These are phyloP conservation scores for Gossypium trilobum DNA, from an alignment of 441 rosid species.

Conservation along the genomic window DNA sequence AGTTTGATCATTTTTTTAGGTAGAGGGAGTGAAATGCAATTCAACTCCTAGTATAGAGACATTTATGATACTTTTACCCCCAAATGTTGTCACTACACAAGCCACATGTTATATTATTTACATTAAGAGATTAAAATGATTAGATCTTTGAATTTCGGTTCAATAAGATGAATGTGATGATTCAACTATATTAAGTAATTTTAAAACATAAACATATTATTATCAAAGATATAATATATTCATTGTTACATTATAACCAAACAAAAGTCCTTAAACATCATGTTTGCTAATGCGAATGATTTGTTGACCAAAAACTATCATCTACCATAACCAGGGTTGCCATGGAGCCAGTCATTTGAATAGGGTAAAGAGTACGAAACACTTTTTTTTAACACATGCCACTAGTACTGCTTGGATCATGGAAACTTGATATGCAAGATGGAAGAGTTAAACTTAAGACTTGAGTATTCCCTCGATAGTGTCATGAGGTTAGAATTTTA, in stretches of 20 bases:
- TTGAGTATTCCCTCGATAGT: neutral
- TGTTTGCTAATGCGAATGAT: neutral
- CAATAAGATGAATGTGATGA: too few relatives aligned
- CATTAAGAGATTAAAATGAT: too few relatives aligned
- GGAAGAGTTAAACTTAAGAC: constrained; percentile 4
- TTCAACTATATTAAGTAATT: neutral
- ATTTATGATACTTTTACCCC: too few relatives aligned
- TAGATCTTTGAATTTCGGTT: too few relatives aligned
- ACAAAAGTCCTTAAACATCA: neutral
- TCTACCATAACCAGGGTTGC: neutral
- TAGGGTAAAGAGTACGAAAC: neutral
- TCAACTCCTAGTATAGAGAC: too few relatives aligned
- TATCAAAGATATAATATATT: neutral
- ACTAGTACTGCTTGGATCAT: neutral
- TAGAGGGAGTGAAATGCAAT: too few relatives aligned
- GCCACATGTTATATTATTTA: too few relatives aligned
- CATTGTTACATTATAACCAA: neutral
- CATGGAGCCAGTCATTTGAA: neutral
- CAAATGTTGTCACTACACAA: too few relatives aligned
- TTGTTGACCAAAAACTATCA: neutral
- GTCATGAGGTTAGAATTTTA: too few relatives aligned
- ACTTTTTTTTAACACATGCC: neutral
- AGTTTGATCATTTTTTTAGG: too few relatives aligned
- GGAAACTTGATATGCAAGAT: neutral
- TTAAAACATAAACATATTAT: neutral